These are phyloP conservation scores for Phytophthora lateralis DNA, from an alignment of 352 stramenopile genomes.

Conservation along the genomic window DNA sequence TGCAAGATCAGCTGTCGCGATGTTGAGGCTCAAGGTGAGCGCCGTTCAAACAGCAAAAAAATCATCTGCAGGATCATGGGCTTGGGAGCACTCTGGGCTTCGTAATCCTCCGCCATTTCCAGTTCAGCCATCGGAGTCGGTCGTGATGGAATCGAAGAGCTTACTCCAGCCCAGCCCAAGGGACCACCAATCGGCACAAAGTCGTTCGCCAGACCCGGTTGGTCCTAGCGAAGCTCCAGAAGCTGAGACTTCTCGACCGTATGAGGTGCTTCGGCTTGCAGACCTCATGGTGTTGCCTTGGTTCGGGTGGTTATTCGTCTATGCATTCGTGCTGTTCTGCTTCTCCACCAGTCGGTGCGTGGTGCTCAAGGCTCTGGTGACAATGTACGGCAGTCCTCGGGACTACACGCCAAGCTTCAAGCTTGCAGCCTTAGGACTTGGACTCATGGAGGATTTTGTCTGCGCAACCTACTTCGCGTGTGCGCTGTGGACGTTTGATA, in stretches of 20 bases:
- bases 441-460: constrained; percentile 38
- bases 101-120: background rate
- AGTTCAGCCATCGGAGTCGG: background rate
- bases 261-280: constrained; percentile 2
- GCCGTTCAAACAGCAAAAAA: constrained; percentile 18
- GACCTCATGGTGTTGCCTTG: constrained; percentile 20
- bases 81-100: background rate
- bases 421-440: constrained; percentile 19
- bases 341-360: constrained; percentile 32
- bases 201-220: constrained; percentile 1
- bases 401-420: constrained; percentile 30
- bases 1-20: constrained; percentile 10
- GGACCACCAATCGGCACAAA: background rate
- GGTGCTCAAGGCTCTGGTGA: constrained; percentile 23
- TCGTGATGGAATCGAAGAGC: constrained; percentile 6
- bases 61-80: constrained; percentile 1
- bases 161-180: background rate
- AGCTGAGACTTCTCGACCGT: constrained; percentile 1
- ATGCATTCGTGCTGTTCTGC: constrained; percentile 26
- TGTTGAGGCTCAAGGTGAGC: background rate
- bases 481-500: constrained; percentile 35
- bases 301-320: constrained; percentile 39
- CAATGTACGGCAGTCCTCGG: constrained; percentile 30
- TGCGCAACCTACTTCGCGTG: constrained; percentile 35
- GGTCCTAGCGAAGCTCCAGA: background rate